Evolutionary conservation across 75 land plant species (phyloP).

Genomic region (Isoetes taiwanensis): DNA sequence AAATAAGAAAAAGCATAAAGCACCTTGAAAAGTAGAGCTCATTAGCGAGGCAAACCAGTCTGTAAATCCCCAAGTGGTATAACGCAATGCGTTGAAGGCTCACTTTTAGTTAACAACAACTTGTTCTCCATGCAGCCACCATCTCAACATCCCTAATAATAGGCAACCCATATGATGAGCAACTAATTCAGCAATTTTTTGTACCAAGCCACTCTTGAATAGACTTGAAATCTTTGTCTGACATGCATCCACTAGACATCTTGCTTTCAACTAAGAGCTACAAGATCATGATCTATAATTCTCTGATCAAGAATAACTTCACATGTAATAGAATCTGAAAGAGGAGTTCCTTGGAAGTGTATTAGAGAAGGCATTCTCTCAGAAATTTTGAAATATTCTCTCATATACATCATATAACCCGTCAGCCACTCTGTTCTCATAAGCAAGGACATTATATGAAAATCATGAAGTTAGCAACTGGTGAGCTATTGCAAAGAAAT

Average conservation of each 20-base stretch:
- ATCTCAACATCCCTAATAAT: constrained; percentile 59
- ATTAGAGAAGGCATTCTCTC: constrained; percentile 53
- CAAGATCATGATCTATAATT: constrained; percentile 32
- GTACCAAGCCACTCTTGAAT: constrained; percentile 27
- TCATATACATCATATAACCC: constrained; percentile 84
- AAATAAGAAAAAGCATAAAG: background rate
- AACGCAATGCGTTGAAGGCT: constrained; percentile 38
- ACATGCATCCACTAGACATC: constrained; percentile 19
- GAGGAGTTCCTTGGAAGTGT: constrained; percentile 45
- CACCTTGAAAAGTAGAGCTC: constrained; percentile 86
- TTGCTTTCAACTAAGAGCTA: constrained; percentile 39
- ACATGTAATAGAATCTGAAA: constrained; percentile 28
- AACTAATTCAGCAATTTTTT: constrained; percentile 58
- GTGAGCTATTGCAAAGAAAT: too few relatives aligned
- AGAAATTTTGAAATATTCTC: constrained; percentile 18
- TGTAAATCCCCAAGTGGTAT: constrained; percentile 60
- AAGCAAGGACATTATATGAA: constrained; percentile 50
- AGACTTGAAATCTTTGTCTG: constrained; percentile 12
- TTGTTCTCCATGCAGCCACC: constrained; percentile 36
- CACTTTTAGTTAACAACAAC: constrained; percentile 30
- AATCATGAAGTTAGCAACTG: too few relatives aligned
- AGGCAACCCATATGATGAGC: constrained; percentile 62
- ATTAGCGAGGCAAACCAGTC: constrained; percentile 65
- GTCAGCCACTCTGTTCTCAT: constrained; percentile 59
- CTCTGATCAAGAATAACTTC: constrained; percentile 69